phyloP scores from a whole-genome alignment of 176 grass and related monocot genomes.

The Eleusine indica region DNA sequence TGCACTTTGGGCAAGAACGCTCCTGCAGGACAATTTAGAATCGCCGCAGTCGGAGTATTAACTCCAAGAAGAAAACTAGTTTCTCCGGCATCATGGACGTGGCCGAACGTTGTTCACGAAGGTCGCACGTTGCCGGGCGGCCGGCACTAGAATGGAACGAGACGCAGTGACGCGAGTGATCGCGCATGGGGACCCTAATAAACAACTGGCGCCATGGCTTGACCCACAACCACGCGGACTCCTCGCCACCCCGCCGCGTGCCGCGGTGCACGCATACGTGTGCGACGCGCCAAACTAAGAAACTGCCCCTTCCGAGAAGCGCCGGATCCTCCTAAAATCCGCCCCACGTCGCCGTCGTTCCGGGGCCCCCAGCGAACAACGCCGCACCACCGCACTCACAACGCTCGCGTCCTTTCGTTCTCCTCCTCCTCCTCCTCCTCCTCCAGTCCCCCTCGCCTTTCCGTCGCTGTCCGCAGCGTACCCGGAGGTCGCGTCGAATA shows the following conservation, averaged over 20 bases:
- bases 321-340: background rate
- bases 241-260: constrained; percentile 17
- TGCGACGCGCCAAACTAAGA: no score
- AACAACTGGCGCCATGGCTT: background rate
- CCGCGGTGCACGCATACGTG: background rate
- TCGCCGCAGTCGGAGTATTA: background rate
- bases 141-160: background rate
- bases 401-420: background rate
- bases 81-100: background rate
- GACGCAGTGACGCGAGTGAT: background rate
- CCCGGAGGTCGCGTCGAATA: background rate
- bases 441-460: background rate
- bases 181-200: background rate
- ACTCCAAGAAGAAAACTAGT: background rate
- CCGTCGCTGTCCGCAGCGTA: background rate
- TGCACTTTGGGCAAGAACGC: background rate
- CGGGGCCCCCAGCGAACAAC: background rate
- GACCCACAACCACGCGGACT: background rate
- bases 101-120: background rate
- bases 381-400: background rate
- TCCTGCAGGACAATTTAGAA: background rate
- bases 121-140: background rate
- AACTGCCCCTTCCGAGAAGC: no score
- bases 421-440: background rate
- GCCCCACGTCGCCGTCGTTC: background rate